phyloP scores from a whole-genome alignment of 331 rosid genomes.

The Ulmus americana region DNA sequence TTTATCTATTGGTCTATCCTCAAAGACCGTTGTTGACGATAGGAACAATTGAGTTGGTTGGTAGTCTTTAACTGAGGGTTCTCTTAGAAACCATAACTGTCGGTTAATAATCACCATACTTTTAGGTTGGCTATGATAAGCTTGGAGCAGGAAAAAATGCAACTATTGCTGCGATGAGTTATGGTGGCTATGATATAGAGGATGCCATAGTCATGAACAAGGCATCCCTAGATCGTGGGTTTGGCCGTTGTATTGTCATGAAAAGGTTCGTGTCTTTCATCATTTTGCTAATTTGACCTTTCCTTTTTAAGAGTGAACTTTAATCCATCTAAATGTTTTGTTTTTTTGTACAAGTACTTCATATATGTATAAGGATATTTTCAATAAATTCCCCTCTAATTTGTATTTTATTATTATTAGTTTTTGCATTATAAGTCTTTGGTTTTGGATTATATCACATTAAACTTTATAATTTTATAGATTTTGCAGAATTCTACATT shows the following conservation, averaged over 20 bases:
- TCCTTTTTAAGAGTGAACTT: neutral
- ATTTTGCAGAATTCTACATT: too few relatives aligned
- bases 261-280: conserved; percentile 46
- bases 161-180: conserved; percentile 97
- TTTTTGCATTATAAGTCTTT: too few relatives aligned
- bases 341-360: too few relatives aligned
- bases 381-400: too few relatives aligned
- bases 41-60: conserved; percentile 81
- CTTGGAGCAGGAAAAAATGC: conserved; percentile 99
- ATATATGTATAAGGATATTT: too few relatives aligned
- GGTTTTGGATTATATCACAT: too few relatives aligned
- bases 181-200: conserved; percentile 95
- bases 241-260: conserved; percentile 95
- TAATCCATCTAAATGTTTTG: neutral
- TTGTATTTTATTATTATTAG: too few relatives aligned
- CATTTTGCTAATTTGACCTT: conserved; percentile 16
- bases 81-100: conserved; percentile 4
- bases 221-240: conserved; percentile 93
- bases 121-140: conserved; percentile 91
- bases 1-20: conserved; percentile 88
- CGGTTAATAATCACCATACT: conserved; percentile 24
- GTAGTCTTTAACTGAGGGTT: conserved; percentile 28
- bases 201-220: conserved; percentile 98
- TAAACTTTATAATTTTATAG: too few relatives aligned
- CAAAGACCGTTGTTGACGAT: conserved; percentile 89